These are phyloP conservation scores for Adenanthera pavonina DNA, from an alignment of 306 rosid species.

Conservation along the genomic window DNA sequence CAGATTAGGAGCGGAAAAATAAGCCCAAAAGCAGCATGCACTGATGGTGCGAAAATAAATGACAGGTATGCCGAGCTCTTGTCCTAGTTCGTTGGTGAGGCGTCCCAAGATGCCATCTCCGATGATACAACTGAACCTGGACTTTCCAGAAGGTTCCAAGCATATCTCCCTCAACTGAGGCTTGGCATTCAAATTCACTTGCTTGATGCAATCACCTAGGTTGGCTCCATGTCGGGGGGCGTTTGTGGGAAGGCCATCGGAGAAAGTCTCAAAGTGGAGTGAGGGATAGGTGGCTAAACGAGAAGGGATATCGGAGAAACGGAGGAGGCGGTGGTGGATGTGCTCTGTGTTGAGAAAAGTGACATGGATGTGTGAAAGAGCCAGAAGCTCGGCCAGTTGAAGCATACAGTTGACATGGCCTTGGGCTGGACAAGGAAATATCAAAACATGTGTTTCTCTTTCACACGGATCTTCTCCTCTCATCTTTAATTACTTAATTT, in stretches of 20 bases:
- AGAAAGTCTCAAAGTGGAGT: constrained; percentile 38
- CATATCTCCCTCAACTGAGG: constrained; percentile 34
- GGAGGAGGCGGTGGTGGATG: constrained; percentile 32
- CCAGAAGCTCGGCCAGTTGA: constrained; percentile 48
- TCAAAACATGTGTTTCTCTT: constrained; percentile 31
- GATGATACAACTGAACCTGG: constrained; percentile 46
- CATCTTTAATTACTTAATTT: neutral
- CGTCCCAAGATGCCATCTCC: constrained; percentile 47
- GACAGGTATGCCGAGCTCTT: constrained; percentile 41
- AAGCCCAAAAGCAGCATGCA: constrained; percentile 56
- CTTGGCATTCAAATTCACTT: neutral
- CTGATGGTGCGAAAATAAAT: constrained; percentile 51
- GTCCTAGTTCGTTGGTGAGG: constrained; percentile 39
- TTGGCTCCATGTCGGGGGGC: neutral
- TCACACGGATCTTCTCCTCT: neutral
- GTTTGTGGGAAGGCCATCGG: constrained; percentile 44
- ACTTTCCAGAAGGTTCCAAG: neutral
- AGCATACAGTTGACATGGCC: constrained; percentile 50
- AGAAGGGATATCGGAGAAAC: neutral
- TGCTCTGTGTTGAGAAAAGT: constrained; percentile 44
- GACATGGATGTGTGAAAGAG: constrained; percentile 28
- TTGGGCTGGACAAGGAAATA: constrained; percentile 41
- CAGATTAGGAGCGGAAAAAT: constrained; percentile 41
- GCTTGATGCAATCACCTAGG: neutral
- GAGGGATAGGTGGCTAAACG: constrained; percentile 31